phyloP scores from a whole-genome alignment of 2,329 filamentous ascomycete genomes.

The Leptographium galeiforme region DNA sequence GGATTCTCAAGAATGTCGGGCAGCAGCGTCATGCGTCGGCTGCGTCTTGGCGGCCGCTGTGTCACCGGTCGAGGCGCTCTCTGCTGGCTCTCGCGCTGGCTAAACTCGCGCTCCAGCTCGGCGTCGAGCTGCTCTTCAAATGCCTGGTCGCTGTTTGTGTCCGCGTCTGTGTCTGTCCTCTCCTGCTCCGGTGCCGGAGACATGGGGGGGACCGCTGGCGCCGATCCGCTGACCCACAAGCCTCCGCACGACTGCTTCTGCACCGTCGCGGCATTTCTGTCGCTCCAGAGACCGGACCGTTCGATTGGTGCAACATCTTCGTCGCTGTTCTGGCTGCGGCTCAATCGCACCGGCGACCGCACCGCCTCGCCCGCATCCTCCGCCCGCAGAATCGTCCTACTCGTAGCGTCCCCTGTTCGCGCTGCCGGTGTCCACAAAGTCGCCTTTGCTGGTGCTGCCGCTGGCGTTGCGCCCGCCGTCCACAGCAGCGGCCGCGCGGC shows the following conservation, averaged over 20 bases:
- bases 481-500: conserved; percentile 13
- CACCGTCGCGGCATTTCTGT: background rate
- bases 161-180: too few species aligned
- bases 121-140: background rate
- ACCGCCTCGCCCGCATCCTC: too few species aligned
- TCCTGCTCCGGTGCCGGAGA: background rate
- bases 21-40: conserved; percentile 42
- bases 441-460: conserved; percentile 1
- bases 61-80: conserved; percentile 29
- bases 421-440: conserved; percentile 16
- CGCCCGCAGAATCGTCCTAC: too few species aligned
- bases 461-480: conserved; percentile 10
- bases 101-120: conserved; percentile 2
- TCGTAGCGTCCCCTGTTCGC: conserved; percentile 16
- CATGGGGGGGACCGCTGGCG: background rate
- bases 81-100: conserved; percentile 5
- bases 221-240: background rate
- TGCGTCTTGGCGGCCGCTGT: conserved; percentile 39
- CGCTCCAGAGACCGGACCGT: background rate
- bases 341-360: background rate
- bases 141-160: too few species aligned
- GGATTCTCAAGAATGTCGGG: conserved; percentile 53
- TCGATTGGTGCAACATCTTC: background rate
- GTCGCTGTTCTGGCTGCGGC: background rate
- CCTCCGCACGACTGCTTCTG: background rate